Evolutionary conservation across 352 stramenopile species (phyloP), one percentile per base, ranked within the genome.

Genomic region (Phytophthora hibernalis): DNA sequence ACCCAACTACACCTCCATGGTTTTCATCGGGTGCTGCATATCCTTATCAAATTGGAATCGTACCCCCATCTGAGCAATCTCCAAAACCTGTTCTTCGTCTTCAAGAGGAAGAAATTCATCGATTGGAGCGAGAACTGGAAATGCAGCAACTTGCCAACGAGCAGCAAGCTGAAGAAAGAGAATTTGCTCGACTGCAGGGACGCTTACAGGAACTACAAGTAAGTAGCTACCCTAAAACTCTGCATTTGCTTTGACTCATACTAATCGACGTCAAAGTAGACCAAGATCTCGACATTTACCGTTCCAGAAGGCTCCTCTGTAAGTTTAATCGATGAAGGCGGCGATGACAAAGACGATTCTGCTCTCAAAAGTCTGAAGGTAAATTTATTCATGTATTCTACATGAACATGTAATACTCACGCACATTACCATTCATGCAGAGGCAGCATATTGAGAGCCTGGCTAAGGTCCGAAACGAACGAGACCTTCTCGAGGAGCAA

Each of bases 401-500:
- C n/a, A n/a, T n/a, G n/a, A 11, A 18, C 44, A 21, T 50, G 6
- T 3, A 8, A 61, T 51, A 38, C 11, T 59, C 15, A 42, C 10
- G 28, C 1, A 13, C 37, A 31, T 31, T 48, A 45, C 37, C 33
- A 26, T 53, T 2, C 30, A 18, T 61, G 20, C 35, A 84, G 76
- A 68, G 47, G 22, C 48, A 78, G 15, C 80, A 89, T 37, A 54
- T 83, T 16, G 65, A 85, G 54, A 79, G 60, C 16, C 55, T 89
- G 18, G 59, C 56, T 3, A 82, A 80, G 50, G 53, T 89, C 20
- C 75, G 74, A 13, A 80, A 89, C n/a, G 79, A 89, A 37, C 68
- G 80, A 6, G 67, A 85, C 37, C 58, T 89, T 38, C 64, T 89
- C 12, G 79, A 89, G 65, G 80, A 89, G 50, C 74, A 86, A 52